phyloP scores from a whole-genome alignment of 805 yeast genomes.

The Saturnispora gosingensis region DNA sequence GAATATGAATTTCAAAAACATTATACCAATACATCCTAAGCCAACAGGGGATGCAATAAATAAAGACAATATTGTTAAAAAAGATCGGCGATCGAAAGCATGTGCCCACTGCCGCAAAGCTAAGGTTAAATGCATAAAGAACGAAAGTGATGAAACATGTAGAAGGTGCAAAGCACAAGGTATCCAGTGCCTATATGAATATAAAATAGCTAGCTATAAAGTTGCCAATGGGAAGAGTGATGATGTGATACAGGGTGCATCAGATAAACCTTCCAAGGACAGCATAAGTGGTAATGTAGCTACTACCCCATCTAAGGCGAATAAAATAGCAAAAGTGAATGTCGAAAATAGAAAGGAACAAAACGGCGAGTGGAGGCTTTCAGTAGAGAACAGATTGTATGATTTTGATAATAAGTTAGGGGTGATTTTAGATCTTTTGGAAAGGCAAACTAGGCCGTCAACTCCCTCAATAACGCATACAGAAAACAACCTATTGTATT shows the following conservation, averaged over 20 bases:
- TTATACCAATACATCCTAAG: neutral
- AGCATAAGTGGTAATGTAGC: neutral
- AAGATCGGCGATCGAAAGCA: constrained; percentile 32
- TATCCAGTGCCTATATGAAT: constrained; percentile 48
- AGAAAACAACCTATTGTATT: neutral
- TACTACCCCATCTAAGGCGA: neutral
- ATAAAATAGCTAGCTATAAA: constrained; percentile 38
- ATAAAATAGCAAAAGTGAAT: neutral
- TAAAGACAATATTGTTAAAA: neutral
- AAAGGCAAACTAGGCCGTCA: constrained; percentile 15
- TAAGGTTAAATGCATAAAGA: constrained; percentile 53
- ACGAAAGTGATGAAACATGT: constrained; percentile 40
- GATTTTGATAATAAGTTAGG: constrained; percentile 33
- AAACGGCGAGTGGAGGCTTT: constrained; percentile 23
- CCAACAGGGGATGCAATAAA: neutral
- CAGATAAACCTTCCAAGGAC: neutral
- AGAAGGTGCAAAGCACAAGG: constrained; percentile 45
- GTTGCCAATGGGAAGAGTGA: constrained; percentile 21
- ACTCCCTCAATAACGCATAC: neutral
- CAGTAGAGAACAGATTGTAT: constrained; percentile 32
- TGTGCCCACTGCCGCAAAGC: constrained; percentile 54
- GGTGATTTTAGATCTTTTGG: constrained; percentile 29
- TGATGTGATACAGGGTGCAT: neutral
- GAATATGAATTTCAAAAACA: neutral
- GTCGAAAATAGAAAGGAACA: neutral